Evolutionary conservation across 495 filamentous ascomycete species (phyloP).

Genomic region (Penicillium salamii): DNA sequence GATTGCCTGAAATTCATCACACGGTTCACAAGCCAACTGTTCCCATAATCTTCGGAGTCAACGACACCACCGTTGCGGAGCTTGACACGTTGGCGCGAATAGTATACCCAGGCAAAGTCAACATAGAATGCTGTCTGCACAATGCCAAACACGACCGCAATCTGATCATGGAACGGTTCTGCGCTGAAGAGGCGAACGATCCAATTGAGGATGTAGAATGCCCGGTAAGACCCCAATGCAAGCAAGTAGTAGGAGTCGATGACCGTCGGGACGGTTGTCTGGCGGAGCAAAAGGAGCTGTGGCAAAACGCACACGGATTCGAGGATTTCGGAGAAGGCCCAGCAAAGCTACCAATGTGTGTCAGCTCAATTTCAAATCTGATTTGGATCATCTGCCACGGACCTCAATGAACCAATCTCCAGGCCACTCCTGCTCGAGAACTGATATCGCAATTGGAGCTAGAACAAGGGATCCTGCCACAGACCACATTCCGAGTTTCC

Average conservation of each 20-base stretch:
- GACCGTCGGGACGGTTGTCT: slow-evolving; percentile 92
- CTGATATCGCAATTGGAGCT: slow-evolving; percentile 63
- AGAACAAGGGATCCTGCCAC: slow-evolving; percentile 56
- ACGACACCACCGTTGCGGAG: slow-evolving; percentile 86
- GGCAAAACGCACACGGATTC: slow-evolving; percentile 90
- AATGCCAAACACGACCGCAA: slow-evolving; percentile 78
- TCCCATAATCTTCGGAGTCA: slow-evolving; percentile 84
- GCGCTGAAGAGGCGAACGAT: slow-evolving; percentile 61
- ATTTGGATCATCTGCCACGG: slow-evolving; percentile 18
- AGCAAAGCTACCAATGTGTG: slow-evolving; percentile 54
- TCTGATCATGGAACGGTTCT: slow-evolving; percentile 61
- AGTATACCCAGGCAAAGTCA: slow-evolving; percentile 98
- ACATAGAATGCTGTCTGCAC: slow-evolving; percentile 88
- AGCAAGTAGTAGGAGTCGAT: slow-evolving; percentile 94
- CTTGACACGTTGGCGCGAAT: slow-evolving; percentile 88
- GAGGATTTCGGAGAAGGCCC: slow-evolving; percentile 84
- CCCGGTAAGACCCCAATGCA: slow-evolving; percentile 84
- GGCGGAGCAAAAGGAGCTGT: slow-evolving; percentile 85
- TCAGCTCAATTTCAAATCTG: slow-evolving; percentile 5
- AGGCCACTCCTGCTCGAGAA: slow-evolving; percentile 48
- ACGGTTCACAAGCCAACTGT: slow-evolving; percentile 68
- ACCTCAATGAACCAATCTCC: slow-evolving; percentile 56
- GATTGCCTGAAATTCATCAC: slow-evolving; percentile 39
- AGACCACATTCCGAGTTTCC: slow-evolving; percentile 74
- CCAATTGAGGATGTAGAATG: slow-evolving; percentile 92